These are phyloP conservation scores for Neurospora sp. DNA, from an alignment of 2,329 filamentous ascomycete genomes.

Conservation along the genomic window DNA sequence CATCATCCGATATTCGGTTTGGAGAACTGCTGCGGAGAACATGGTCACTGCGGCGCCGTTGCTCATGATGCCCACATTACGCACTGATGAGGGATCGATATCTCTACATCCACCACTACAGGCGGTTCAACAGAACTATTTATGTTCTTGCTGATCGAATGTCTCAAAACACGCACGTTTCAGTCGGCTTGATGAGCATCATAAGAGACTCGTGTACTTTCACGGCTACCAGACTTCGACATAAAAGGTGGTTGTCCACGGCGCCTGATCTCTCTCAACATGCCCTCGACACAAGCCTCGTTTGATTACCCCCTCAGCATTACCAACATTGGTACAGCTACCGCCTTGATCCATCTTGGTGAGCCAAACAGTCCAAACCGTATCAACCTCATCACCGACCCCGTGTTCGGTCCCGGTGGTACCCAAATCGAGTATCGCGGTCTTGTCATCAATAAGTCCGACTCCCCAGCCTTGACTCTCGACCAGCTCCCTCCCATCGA, in stretches of 20 bases:
- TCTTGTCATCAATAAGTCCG: conserved; percentile 19
- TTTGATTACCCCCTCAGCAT: conserved; percentile 18
- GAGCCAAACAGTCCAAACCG: conserved; percentile 16
- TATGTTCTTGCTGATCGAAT: not conserved
- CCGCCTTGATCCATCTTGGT: conserved; percentile 32
- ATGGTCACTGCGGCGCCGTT: not conserved
- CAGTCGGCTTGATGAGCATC: not conserved
- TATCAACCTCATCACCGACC: conserved; percentile 34
- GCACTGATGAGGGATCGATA: not conserved
- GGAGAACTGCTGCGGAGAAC: not conserved
- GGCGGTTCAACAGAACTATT: not conserved
- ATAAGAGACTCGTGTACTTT: not conserved
- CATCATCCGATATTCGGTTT: not conserved
- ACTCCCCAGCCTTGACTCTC: conserved; percentile 26
- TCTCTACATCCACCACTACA: not conserved
- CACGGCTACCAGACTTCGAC: not conserved
- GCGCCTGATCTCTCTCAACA: not conserved
- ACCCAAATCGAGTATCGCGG: conserved; percentile 22
- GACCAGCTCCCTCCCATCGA: conserved; percentile 34
- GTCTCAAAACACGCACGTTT: not conserved
- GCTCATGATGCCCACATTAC: not conserved
- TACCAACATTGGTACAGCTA: conserved; percentile 38
- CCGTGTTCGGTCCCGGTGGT: conserved; percentile 32
- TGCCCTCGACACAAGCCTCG: not conserved
- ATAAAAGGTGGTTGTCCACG: not conserved